phyloP scores from a whole-genome alignment of 805 yeast genomes.

The Lipomyces starkeyi region DNA sequence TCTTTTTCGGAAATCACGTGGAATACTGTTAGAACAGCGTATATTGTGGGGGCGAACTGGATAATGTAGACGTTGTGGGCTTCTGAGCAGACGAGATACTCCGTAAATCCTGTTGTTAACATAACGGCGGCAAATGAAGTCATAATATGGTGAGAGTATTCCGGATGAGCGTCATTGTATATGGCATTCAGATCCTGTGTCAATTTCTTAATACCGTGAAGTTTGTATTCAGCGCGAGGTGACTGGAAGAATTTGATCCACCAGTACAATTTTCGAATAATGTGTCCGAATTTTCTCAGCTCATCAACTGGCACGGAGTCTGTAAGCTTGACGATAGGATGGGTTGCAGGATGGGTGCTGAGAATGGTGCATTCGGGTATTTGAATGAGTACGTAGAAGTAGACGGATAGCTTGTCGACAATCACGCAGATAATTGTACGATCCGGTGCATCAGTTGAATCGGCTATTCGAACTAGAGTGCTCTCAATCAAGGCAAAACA shows the following conservation, averaged over 20 bases:
- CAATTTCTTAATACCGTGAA: conserved; percentile 26
- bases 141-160: conserved; percentile 3
- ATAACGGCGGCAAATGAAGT: conserved; percentile 7
- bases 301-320: conserved; percentile 8
- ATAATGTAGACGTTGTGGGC: conserved; percentile 21
- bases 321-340: conserved; percentile 13
- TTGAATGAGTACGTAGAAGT: conserved; percentile 18
- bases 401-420: conserved; percentile 17
- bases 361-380: conserved; percentile 4
- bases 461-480: conserved; percentile 7
- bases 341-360: conserved; percentile 22
- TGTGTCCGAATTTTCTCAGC: conserved; percentile 10
- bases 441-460: conserved; percentile 18
- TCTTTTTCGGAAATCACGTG: conserved; percentile 16
- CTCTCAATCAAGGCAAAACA: conserved; percentile 14
- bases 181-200: conserved; percentile 18
- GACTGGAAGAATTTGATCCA: conserved; percentile 21
- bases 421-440: conserved; percentile 13
- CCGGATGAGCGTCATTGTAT: conserved; percentile 17
- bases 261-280: conserved; percentile 31
- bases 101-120: conserved; percentile 17
- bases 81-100: conserved; percentile 28
- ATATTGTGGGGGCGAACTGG: conserved; percentile 32
- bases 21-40: conserved; percentile 19
- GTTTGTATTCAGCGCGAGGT: conserved; percentile 27